phyloP scores from a whole-genome alignment of 352 stramenopile species.

The Phytophthora syringae region DNA sequence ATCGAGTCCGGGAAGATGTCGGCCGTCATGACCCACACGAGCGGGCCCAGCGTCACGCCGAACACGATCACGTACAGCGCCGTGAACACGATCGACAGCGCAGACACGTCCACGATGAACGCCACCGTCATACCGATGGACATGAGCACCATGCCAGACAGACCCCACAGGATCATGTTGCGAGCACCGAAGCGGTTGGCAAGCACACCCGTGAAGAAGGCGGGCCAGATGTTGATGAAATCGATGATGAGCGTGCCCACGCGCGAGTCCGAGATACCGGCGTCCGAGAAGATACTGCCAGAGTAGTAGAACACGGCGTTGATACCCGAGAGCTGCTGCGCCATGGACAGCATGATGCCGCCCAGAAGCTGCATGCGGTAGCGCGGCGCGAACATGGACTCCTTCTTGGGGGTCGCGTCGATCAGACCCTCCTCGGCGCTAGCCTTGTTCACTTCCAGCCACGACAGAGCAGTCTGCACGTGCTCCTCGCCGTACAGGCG shows the following conservation, averaged over 20 bases:
- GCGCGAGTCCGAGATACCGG: too few species aligned
- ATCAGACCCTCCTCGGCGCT: conserved; percentile 8
- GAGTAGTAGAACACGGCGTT: too few species aligned
- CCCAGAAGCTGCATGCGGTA: too few species aligned
- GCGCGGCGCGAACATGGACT: conserved; percentile 28
- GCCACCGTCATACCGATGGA: conserved; percentile 15
- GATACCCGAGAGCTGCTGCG: too few species aligned
- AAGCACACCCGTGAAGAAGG: too few species aligned
- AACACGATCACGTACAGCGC: too few species aligned
- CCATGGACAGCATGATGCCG: too few species aligned
- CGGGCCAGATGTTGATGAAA: too few species aligned
- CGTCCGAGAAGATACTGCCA: too few species aligned
- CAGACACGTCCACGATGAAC: too few species aligned
- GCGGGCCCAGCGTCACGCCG: conserved; percentile 24
- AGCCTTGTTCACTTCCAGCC: conserved; percentile 17
- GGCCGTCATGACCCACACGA: conserved; percentile 35
- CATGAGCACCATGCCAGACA: conserved; percentile 44
- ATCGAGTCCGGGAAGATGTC: conserved; percentile 36
- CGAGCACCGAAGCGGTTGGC: conserved; percentile 19
- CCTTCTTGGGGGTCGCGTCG: conserved; percentile 25
- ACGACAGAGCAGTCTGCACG: conserved; percentile 24
- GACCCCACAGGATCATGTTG: conserved; percentile 26
- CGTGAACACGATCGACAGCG: too few species aligned
- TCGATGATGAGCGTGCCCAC: too few species aligned
- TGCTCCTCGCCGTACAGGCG: conserved; percentile 28